Conservation (phyloP, 116 monocot species). For the Phalaenopsis hybrid region DNA sequence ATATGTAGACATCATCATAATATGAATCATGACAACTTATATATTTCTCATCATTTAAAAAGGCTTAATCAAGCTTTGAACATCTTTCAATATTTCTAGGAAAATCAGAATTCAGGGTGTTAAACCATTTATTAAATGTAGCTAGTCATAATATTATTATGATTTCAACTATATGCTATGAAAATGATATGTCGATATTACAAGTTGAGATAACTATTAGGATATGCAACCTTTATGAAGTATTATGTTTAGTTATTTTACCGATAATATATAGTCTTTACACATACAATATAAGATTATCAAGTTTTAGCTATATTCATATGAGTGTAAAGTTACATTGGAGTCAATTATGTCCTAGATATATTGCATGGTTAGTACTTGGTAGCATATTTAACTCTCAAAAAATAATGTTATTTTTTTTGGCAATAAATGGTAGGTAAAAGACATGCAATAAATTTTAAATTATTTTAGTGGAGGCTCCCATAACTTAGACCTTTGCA, state of each 20-base stretch:
- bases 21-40: not conserved
- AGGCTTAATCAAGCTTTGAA: not conserved
- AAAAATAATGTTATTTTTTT: not conserved
- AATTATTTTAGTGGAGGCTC: not conserved
- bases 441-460: not conserved
- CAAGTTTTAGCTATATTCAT: not conserved
- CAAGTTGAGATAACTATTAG: not conserved
- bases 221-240: not conserved
- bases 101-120: not conserved
- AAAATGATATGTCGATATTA: not conserved
- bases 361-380: not conserved
- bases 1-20: not conserved
- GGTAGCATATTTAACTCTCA: not conserved
- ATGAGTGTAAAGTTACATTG: not conserved
- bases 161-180: not conserved
- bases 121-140: not conserved
- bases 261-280: not conserved
- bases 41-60: not conserved
- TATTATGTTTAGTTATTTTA: not conserved
- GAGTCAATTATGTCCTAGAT: too few species aligned
- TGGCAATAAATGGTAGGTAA: not conserved
- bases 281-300: not conserved
- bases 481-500: not conserved
- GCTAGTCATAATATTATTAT: not conserved
- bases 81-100: not conserved